phyloP scores from a whole-genome alignment of 495 filamentous ascomycete species.

The Apiosordaria backusii region DNA sequence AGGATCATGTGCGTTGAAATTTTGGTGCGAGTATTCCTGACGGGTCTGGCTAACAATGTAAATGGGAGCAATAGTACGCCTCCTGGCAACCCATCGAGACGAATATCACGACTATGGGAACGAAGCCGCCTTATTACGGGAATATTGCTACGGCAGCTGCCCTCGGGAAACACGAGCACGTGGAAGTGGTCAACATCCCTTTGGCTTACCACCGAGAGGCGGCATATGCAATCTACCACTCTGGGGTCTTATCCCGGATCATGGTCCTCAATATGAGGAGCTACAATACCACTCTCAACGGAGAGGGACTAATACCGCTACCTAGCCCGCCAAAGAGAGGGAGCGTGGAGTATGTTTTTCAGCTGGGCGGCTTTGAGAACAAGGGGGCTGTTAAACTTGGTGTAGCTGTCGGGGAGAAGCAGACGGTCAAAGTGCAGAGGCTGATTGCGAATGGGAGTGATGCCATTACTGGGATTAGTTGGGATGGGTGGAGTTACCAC shows the following conservation, averaged over 20 bases:
- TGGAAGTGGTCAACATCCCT: constrained; percentile 42
- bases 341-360: constrained; percentile 44
- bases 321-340: constrained; percentile 31
- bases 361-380: constrained; percentile 8
- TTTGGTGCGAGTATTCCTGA: too few species aligned
- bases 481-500: constrained; percentile 62
- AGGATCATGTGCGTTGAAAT: too few species aligned
- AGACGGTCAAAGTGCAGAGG: constrained; percentile 40
- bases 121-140: constrained; percentile 66
- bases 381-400: background rate
- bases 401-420: background rate
- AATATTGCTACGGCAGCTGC: constrained; percentile 58
- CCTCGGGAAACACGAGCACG: constrained; percentile 33
- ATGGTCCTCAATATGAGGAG: constrained; percentile 57
- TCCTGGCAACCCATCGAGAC: constrained; percentile 60
- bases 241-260: constrained; percentile 42
- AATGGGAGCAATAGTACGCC: constrained; percentile 17
- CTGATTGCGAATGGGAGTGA: constrained; percentile 62
- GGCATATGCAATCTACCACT: constrained; percentile 58
- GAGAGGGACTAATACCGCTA: constrained; percentile 29
- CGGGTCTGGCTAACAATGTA: background rate
- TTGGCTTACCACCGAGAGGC: constrained; percentile 45
- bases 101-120: constrained; percentile 50
- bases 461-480: constrained; percentile 59
- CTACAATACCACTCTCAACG: constrained; percentile 57